These are phyloP conservation scores for Chiua virens DNA, from an alignment of 768 basidiomycete species.

Conservation along the genomic window DNA sequence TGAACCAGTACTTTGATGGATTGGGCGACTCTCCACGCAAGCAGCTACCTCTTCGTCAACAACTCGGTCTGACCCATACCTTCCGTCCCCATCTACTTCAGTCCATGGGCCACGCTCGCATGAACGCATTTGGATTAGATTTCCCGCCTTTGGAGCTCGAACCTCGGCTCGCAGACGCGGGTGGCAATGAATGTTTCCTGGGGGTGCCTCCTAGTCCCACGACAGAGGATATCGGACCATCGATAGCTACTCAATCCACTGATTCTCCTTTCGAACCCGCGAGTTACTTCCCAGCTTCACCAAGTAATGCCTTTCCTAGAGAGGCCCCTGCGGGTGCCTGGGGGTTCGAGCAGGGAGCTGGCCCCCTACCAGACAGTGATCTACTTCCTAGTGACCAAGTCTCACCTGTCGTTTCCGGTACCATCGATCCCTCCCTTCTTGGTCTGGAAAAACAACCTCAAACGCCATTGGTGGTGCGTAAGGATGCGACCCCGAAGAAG, in stretches of 20 bases:
- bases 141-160: constrained; percentile 9
- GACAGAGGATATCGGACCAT: not conserved
- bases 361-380: not conserved
- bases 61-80: not conserved
- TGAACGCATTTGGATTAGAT: constrained; percentile 1
- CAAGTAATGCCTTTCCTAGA: not conserved
- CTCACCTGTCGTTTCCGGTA: constrained; percentile 6
- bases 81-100: constrained; percentile 9
- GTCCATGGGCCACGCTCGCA: not conserved
- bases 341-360: constrained; percentile 8
- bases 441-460: constrained; percentile 12
- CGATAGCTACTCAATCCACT: not conserved
- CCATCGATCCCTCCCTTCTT: constrained; percentile 34
- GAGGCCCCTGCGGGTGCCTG: constrained; percentile 3
- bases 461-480: not conserved
- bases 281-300: constrained; percentile 3
- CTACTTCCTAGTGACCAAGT: not conserved
- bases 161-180: constrained; percentile 2
- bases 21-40: constrained; percentile 23
- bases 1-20: constrained; percentile 29
- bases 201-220: constrained; percentile 29
- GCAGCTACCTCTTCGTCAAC: not conserved
- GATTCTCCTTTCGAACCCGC: not conserved
- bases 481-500: constrained; percentile 1
- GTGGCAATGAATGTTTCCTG: constrained; percentile 20